Percentiles rank a stretch among this genome's conserved stretches.
Conservation (phyloP, 179 eudicot species). For the Amaranthus tricolor region DNA sequence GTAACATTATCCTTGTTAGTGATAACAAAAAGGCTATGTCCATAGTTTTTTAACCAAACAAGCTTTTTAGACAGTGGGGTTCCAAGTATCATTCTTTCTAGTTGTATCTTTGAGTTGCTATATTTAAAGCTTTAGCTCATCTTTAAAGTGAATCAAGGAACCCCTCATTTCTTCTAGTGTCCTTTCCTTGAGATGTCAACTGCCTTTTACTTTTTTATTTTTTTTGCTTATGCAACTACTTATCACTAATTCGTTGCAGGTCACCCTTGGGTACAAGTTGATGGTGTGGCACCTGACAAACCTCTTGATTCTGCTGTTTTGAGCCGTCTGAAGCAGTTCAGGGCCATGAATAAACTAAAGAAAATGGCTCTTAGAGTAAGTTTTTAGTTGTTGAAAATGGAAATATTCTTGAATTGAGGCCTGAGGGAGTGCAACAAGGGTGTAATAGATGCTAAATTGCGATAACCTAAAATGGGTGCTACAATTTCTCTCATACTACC, state of each 20-base stretch:
- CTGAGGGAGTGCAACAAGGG: no score
- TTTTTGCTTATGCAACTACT: slow-evolving; percentile 5
- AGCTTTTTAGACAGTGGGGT: neutral
- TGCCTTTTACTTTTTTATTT: neutral
- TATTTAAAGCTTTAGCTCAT: neutral
- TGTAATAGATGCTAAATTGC: no score
- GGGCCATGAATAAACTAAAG: slow-evolving; percentile 69
- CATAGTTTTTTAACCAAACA: neutral
- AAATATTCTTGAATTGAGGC: no score
- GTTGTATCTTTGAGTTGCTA: neutral
- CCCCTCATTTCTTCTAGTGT: neutral
- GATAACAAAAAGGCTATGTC: neutral
- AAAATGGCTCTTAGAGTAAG: slow-evolving; percentile 79
- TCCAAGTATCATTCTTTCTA: neutral
- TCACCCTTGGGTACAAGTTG: slow-evolving; percentile 65
- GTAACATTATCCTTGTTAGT: no score
- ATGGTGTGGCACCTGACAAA: slow-evolving; percentile 69
- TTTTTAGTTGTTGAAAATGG: neutral
- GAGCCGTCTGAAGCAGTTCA: slow-evolving; percentile 61
- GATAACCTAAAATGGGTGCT: no score
- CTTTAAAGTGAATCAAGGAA: neutral
- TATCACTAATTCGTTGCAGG: slow-evolving; percentile 37
- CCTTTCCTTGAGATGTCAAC: neutral
- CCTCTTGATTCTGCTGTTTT: slow-evolving; percentile 73
- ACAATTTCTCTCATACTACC: no score